Percentiles rank a stretch among this genome's conserved stretches.
Conservation (phyloP, 1,284 basidiomycete species). For the Cryptococcus amylolentus region DNA sequence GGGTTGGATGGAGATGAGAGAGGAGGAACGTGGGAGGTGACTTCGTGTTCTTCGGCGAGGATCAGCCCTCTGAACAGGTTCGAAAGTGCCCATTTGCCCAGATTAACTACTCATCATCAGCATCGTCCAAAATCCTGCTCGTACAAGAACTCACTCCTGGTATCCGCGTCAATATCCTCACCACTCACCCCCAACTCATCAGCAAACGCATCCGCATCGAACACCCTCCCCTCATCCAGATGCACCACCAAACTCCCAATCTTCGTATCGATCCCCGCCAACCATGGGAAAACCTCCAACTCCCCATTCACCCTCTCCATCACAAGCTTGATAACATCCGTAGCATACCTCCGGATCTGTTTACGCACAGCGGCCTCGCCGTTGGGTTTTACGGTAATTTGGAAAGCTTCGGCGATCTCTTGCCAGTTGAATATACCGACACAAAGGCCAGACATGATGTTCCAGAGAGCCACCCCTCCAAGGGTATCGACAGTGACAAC, state of each 20-base stretch:
- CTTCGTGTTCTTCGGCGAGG: constrained; percentile 45
- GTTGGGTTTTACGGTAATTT: constrained; percentile 18
- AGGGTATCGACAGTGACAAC: constrained; percentile 88
- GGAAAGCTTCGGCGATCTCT: constrained; percentile 60
- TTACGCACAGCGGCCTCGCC: constrained; percentile 48
- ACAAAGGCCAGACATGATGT: constrained; percentile 76
- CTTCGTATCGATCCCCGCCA: constrained; percentile 74
- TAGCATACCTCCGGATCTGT: constrained; percentile 39
- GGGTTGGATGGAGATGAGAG: constrained; percentile 20
- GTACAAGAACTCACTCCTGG: constrained; percentile 61
- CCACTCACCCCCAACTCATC: constrained; percentile 66
- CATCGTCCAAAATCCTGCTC: not conserved
- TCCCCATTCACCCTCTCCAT: constrained; percentile 87
- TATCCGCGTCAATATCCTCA: constrained; percentile 60
- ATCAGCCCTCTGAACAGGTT: constrained; percentile 48
- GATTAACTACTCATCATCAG: constrained; percentile 35
- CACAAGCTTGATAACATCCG: constrained; percentile 80
- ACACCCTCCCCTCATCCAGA: constrained; percentile 72
- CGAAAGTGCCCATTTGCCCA: constrained; percentile 49
- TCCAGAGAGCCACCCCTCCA: constrained; percentile 80
- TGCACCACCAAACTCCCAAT: constrained; percentile 85
- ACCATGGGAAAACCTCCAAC: constrained; percentile 80
- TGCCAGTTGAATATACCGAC: constrained; percentile 65
- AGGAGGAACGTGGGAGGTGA: constrained; percentile 18
- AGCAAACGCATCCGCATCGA: constrained; percentile 91